Base-by-base conservation (phyloP, 768 basidiomycete genomes). In the Lentinula sp. region DNA sequence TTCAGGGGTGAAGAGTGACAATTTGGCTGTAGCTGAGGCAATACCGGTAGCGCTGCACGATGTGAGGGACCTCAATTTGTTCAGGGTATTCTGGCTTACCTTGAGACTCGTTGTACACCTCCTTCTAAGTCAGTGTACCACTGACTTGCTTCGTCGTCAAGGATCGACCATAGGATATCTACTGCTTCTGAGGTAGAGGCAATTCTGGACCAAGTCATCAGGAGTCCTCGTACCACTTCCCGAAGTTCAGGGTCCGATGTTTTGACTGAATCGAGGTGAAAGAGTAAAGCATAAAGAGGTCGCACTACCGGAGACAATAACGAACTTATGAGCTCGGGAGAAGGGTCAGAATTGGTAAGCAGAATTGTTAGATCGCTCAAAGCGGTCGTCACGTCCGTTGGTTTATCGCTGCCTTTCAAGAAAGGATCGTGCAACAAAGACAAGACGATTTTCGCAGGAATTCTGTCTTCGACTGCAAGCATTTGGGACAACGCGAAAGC, bases 181-280 rank as follows among this genome's bases (percentile, higher is more conserved):
- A 82, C 64, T 0, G 83, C 89, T 57, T 87, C 84, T 5, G 73
- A 65, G 5, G 71, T 66, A 39, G 77, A 77, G 0, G 86, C 78
- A 3, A 90, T 80, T 61, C 88, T 83, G 0, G 84, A 92, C 93
- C 93, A 96, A 0, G 88, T 87, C 4, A 77, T 69, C 21, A 95
- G 71, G 13, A 93, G 68, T 8, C 84, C 85, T 18, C 73, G 77
- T 2, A 91, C 73, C 2, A 80, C 77, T 65, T 86, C 85, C 63
- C 78, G 84, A 10, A 89, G 65, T 1, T 76, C 71, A 0, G 91
- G 88, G 69, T 93, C 89, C 4, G 86, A 78, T 2, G 85, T 79
- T 66, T 81, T 87, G 32, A 72, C 70, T 23, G 69, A 72, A 32
- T 84, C 80, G 8, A 93, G 67, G 61, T 84, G 75, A 61, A 76